phyloP scores from a whole-genome alignment of 2,329 filamentous ascomycete genomes.

The Alternaria sp. region DNA sequence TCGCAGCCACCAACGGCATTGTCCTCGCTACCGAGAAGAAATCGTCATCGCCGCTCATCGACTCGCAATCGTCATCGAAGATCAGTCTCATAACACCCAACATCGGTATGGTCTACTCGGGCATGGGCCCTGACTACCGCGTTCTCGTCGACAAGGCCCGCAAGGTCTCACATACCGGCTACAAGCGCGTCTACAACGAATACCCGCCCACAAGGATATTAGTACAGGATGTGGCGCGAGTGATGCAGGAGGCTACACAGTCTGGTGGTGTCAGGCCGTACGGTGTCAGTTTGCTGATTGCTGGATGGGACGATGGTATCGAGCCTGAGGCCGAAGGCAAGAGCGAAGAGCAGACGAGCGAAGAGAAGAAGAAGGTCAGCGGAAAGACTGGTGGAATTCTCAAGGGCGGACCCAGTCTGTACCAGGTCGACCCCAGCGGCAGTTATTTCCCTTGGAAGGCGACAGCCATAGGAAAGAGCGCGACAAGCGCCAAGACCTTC shows the following conservation, averaged over 20 bases:
- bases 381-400: slow-evolving; percentile 94
- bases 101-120: slow-evolving; percentile 99
- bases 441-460: slow-evolving; percentile 99
- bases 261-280: slow-evolving; percentile 97
- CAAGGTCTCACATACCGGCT: slow-evolving; percentile 96
- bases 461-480: slow-evolving; percentile 97
- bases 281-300: slow-evolving; percentile 92
- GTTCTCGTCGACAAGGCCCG: slow-evolving; percentile 97
- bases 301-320: slow-evolving; percentile 97
- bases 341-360: slow-evolving; percentile 58
- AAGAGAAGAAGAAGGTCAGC: slow-evolving; percentile 72
- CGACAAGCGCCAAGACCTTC: slow-evolving; percentile 98
- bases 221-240: slow-evolving; percentile 95
- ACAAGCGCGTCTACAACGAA: slow-evolving; percentile 99
- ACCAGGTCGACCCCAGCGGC: slow-evolving; percentile 98
- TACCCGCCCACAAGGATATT: slow-evolving; percentile 99
- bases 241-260: slow-evolving; percentile 99
- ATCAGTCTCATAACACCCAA: slow-evolving; percentile 98
- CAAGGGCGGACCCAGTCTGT: slow-evolving; percentile 95
- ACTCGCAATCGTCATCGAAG: slow-evolving; percentile 93
- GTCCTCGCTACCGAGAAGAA: slow-evolving; percentile 99
- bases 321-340: slow-evolving; percentile 79
- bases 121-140: slow-evolving; percentile 98
- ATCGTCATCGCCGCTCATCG: slow-evolving; percentile 95
- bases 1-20: slow-evolving; percentile 94